These are phyloP conservation scores for Geotrichum fermentans DNA, from an alignment of 1,139 yeast species.

Conservation along the genomic window DNA sequence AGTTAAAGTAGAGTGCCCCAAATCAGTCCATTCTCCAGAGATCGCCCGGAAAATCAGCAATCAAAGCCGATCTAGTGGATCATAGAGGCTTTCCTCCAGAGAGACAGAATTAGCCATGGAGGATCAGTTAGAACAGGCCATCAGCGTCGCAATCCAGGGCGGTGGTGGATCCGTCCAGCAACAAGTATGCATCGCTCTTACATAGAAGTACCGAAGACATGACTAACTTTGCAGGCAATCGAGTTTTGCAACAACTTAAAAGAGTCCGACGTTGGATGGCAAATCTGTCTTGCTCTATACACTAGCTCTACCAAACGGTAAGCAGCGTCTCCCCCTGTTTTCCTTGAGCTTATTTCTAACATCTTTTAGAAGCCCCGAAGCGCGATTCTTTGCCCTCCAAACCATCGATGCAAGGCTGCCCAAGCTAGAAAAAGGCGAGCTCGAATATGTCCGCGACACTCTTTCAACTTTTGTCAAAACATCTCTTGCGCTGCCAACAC, in stretches of 20 bases:
- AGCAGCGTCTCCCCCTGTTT: conserved; percentile 11
- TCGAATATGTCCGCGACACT: conserved; percentile 44
- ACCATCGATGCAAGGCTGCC: conserved; percentile 66
- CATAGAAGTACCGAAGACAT: not conserved
- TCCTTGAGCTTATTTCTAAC: conserved; percentile 5
- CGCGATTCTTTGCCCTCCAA: conserved; percentile 74
- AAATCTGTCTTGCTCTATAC: conserved; percentile 64
- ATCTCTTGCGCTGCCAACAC: conserved; percentile 5
- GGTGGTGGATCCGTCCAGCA: conserved; percentile 63
- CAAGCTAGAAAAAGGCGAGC: conserved; percentile 46
- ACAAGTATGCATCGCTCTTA: conserved; percentile 42
- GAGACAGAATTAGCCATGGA: no score
- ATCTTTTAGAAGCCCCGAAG: conserved; percentile 31
- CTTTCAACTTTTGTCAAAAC: conserved; percentile 42
- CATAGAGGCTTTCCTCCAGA: no score
- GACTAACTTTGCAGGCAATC: conserved; percentile 48
- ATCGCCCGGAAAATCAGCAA: no score
- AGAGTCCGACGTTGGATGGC: conserved; percentile 73
- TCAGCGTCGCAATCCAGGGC: conserved; percentile 78
- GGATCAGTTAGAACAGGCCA: conserved; percentile 88
- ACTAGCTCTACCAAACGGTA: conserved; percentile 37
- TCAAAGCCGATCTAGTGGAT: no score
- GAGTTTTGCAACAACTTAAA: conserved; percentile 73
- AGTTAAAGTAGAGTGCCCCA: no score
- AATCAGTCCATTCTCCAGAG: no score